Evolutionary conservation across 345 rosid species (phyloP).

Genomic region (Xanthoceras sorbifolium): DNA sequence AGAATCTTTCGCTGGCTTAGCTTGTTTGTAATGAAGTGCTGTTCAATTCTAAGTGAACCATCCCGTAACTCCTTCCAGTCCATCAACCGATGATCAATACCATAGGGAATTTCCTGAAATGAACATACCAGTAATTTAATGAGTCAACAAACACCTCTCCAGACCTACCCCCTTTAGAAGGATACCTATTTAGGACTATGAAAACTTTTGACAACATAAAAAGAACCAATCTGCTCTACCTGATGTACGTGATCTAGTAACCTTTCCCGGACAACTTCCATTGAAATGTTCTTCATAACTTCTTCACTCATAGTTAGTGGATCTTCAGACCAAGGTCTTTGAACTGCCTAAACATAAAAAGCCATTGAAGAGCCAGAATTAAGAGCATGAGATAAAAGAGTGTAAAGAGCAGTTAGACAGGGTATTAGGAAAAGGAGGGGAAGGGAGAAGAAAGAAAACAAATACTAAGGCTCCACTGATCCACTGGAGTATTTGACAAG

Average conservation of each 20-base stretch:
- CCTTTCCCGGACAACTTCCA: slow-evolving; percentile 91
- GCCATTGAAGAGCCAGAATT: slow-evolving; percentile 28
- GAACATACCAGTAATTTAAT: slow-evolving; percentile 2
- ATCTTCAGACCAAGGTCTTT: slow-evolving; percentile 96
- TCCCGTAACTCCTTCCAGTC: slow-evolving; percentile 86
- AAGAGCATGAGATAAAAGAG: slow-evolving; percentile 3
- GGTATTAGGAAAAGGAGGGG: not conserved
- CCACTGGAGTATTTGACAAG: not conserved
- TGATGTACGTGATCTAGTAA: slow-evolving; percentile 87
- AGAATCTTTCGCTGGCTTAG: slow-evolving; percentile 90
- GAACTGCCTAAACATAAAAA: slow-evolving; percentile 65
- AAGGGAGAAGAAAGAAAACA: not conserved
- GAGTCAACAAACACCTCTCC: not conserved
- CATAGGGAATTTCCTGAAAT: slow-evolving; percentile 80
- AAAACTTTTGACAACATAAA: not conserved
- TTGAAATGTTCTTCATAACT: slow-evolving; percentile 79
- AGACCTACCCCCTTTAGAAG: not conserved
- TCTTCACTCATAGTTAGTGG: slow-evolving; percentile 78
- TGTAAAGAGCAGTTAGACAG: not conserved
- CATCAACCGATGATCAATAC: slow-evolving; percentile 74
- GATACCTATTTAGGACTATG: not conserved
- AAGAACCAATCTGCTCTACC: slow-evolving; percentile 39
- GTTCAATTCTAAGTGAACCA: slow-evolving; percentile 90
- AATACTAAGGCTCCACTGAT: slow-evolving; percentile 7
- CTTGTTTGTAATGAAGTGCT: slow-evolving; percentile 72